Conservation (phyloP, 2,329 filamentous ascomycete genomes). For the Curvularia verruculosa region DNA sequence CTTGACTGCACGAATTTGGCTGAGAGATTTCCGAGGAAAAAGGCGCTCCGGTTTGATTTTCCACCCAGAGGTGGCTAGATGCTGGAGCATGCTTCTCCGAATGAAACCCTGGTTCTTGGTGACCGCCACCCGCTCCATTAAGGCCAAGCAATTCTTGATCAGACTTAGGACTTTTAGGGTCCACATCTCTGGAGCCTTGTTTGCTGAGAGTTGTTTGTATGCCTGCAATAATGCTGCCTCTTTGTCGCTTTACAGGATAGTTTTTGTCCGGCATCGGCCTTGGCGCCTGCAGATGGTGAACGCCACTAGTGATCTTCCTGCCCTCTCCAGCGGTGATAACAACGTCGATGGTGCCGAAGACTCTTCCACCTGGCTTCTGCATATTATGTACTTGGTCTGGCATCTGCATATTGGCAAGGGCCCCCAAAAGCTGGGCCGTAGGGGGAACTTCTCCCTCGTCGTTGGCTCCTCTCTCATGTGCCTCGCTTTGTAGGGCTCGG, state of each 20-base stretch:
- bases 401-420: slow-evolving; percentile 47
- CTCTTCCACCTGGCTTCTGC: slow-evolving; percentile 37
- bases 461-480: slow-evolving; percentile 43
- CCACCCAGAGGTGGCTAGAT: neutral
- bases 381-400: slow-evolving; percentile 42
- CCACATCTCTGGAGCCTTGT: neutral
- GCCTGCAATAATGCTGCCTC: neutral
- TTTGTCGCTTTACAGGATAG: slow-evolving; percentile 13
- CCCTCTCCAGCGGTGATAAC: slow-evolving; percentile 41
- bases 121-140: slow-evolving; percentile 17
- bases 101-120: slow-evolving; percentile 5
- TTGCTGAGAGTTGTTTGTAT: neutral
- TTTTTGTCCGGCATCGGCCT: slow-evolving; percentile 30
- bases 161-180: neutral
- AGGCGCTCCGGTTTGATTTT: neutral
- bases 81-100: slow-evolving; percentile 13
- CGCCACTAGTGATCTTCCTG: slow-evolving; percentile 30
- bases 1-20: neutral
- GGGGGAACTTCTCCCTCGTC: slow-evolving; percentile 40
- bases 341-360: slow-evolving; percentile 50
- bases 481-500: slow-evolving; percentile 42
- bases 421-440: slow-evolving; percentile 48
- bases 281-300: slow-evolving; percentile 33
- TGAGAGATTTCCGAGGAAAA: neutral
- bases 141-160: neutral